phyloP scores from a whole-genome alignment of 805 yeast species.

The Saturnispora zaruensis region DNA sequence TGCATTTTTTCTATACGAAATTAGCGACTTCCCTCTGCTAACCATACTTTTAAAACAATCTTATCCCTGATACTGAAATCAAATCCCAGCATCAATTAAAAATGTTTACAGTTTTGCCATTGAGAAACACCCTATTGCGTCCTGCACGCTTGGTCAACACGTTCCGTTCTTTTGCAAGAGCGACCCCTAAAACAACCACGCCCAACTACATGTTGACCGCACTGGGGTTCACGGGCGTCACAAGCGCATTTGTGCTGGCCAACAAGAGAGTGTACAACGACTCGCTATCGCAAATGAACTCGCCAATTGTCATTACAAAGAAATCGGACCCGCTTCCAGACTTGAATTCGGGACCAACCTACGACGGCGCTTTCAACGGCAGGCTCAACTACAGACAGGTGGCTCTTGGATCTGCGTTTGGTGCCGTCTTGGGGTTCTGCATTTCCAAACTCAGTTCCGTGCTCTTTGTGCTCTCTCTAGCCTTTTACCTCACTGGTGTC shows the following conservation, averaged over 20 bases:
- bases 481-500: constrained; percentile 37
- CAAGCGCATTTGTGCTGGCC: constrained; percentile 14
- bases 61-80: too few relatives aligned
- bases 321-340: neutral
- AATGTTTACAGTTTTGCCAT: neutral
- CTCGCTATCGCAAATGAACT: constrained; percentile 4
- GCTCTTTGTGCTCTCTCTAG: constrained; percentile 42
- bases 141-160: neutral
- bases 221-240: constrained; percentile 18
- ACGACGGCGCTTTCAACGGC: constrained; percentile 35
- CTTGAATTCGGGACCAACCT: constrained; percentile 16
- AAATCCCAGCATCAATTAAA: neutral
- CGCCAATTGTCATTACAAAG: constrained; percentile 6
- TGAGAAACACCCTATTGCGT: neutral
- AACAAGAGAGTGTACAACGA: constrained; percentile 19
- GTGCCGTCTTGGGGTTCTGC: constrained; percentile 48
- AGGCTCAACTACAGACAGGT: constrained; percentile 51
- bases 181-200: neutral
- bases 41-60: too few relatives aligned
- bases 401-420: constrained; percentile 55
- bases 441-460: constrained; percentile 53
- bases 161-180: neutral
- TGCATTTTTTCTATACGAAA: too few relatives aligned
- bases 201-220: constrained; percentile 12
- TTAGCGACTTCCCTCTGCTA: too few relatives aligned